Evolutionary conservation across 306 rosid genomes (phyloP).

Genomic region (Coriaria nepalensis): DNA sequence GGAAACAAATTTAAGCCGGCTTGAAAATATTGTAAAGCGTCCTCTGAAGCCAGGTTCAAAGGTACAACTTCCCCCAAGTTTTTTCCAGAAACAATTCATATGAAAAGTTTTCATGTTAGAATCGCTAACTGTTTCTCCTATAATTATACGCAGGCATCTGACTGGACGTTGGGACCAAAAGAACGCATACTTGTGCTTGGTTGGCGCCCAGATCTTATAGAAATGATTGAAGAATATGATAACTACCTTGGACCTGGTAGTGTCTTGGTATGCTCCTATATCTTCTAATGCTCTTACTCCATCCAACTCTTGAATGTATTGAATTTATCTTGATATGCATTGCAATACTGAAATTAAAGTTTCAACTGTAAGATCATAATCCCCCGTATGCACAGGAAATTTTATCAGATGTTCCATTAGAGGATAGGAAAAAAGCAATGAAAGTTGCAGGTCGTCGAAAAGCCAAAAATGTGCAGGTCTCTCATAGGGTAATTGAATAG

Average conservation of each 20-base stretch:
- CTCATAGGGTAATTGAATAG: constrained; percentile 53
- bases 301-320: no score
- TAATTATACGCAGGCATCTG: constrained; percentile 45
- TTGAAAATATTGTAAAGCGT: constrained; percentile 50
- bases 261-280: constrained; percentile 47
- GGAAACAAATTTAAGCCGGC: constrained; percentile 34
- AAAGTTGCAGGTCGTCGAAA: constrained; percentile 28
- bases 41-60: constrained; percentile 57
- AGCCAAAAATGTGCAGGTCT: constrained; percentile 58
- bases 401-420: constrained; percentile 57
- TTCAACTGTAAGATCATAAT: constrained; percentile 13
- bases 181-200: constrained; percentile 85
- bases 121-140: neutral
- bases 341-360: neutral
- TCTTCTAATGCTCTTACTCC: neutral
- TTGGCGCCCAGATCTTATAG: constrained; percentile 70
- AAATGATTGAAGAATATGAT: constrained; percentile 90
- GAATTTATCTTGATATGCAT: constrained; percentile 6
- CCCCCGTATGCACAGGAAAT: constrained; percentile 45
- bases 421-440: constrained; percentile 45
- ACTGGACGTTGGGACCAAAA: constrained; percentile 60
- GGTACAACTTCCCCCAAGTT: constrained; percentile 27
- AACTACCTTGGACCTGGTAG: constrained; percentile 98
- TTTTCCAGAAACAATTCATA: constrained; percentile 3
- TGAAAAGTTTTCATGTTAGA: constrained; percentile 5